These are phyloP conservation scores for Alternaria triticimaculans DNA, from an alignment of 2,329 filamentous ascomycete species.

Conservation along the genomic window DNA sequence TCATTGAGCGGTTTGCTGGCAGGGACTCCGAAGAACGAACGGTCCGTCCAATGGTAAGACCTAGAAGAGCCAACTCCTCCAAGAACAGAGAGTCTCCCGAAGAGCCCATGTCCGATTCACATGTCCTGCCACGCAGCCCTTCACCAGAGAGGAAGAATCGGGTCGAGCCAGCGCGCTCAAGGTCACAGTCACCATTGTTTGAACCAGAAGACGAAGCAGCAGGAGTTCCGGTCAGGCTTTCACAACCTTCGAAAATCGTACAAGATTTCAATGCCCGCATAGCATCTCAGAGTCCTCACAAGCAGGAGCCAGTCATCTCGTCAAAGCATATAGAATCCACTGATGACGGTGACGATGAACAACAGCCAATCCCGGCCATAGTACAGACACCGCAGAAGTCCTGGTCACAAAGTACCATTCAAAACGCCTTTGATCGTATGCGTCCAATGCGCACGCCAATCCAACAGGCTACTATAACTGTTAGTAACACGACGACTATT, in stretches of 20 bases:
- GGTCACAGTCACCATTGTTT: constrained; percentile 30
- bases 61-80: constrained; percentile 16
- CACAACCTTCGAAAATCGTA: constrained; percentile 29
- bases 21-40: constrained; percentile 35
- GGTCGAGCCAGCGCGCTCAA: not conserved
- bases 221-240: constrained; percentile 5
- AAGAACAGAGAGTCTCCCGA: constrained; percentile 9
- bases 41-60: constrained; percentile 8
- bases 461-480: constrained; percentile 76
- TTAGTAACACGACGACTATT: constrained; percentile 71
- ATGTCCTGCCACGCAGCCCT: constrained; percentile 1
- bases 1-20: constrained; percentile 44
- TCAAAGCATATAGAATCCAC: constrained; percentile 13
- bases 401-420: constrained; percentile 52
- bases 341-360: constrained; percentile 19
- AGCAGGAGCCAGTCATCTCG: constrained; percentile 16
- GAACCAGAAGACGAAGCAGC: constrained; percentile 24
- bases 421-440: constrained; percentile 70
- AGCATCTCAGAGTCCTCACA: constrained; percentile 40
- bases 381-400: constrained; percentile 42
- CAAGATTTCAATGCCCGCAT: constrained; percentile 52
- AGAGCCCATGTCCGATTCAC: constrained; percentile 7
- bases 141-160: constrained; percentile 4
- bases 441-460: constrained; percentile 66
- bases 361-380: constrained; percentile 36